These are phyloP conservation scores for Picochlorum sp. DNA, from an alignment of 139 green algal genomes.

Conservation along the genomic window DNA sequence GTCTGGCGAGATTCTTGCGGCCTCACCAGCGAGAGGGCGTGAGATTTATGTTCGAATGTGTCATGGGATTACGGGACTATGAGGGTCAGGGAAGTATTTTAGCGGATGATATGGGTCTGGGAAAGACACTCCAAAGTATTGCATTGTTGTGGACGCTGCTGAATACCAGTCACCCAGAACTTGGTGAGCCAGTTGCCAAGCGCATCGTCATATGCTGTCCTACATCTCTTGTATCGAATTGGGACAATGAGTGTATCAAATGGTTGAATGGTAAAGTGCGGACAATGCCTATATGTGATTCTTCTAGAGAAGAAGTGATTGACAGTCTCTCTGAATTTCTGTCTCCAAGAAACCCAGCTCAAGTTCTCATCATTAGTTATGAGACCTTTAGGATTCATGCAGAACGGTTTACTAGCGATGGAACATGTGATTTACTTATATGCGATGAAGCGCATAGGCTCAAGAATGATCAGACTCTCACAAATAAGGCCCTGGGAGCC, in stretches of 20 bases:
- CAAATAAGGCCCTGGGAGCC: constrained; percentile 72
- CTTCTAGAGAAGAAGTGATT: constrained; percentile 78
- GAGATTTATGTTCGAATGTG: constrained; percentile 99
- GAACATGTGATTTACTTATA: constrained; percentile 89
- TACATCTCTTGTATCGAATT: constrained; percentile 95
- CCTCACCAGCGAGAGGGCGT: constrained; percentile 94
- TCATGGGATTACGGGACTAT: constrained; percentile 61
- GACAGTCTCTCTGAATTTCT: constrained; percentile 64
- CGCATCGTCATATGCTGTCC: constrained; percentile 94
- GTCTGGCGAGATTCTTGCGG: constrained; percentile 79
- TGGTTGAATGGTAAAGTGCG: constrained; percentile 80
- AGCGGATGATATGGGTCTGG: constrained; percentile 92
- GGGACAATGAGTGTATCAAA: constrained; percentile 90
- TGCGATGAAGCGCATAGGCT: constrained; percentile 97
- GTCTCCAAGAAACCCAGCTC: constrained; percentile 40
- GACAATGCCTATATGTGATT: constrained; percentile 81
- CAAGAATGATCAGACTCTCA: constrained; percentile 93
- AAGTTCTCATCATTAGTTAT: constrained; percentile 88
- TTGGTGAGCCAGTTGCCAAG: constrained; percentile 62
- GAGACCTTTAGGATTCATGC: constrained; percentile 95
- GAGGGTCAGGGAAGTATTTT: constrained; percentile 77
- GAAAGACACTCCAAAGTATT: constrained; percentile 87
- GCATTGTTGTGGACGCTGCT: constrained; percentile 93
- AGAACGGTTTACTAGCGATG: constrained; percentile 46
- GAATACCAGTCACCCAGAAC: constrained; percentile 36